Conservation (phyloP, 495 filamentous ascomycete genomes). For the Xylaria palmicola region DNA sequence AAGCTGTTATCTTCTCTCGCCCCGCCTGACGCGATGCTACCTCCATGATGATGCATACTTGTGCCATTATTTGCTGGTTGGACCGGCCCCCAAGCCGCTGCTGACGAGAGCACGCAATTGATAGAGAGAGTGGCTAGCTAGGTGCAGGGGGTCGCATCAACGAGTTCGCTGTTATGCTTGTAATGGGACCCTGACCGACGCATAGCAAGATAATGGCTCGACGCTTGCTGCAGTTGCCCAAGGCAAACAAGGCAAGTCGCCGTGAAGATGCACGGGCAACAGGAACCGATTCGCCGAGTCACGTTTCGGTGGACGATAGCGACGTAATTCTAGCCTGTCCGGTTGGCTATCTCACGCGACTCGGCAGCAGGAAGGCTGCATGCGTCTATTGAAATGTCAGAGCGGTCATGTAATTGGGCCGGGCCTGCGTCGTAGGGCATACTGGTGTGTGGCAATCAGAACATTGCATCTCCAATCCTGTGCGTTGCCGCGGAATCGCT, state of each 20-base stretch:
- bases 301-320: conserved; percentile 19
- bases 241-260: conserved; percentile 25
- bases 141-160: too few relatives aligned
- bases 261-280: conserved; percentile 9
- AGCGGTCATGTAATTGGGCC: conserved; percentile 22
- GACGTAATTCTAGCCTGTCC: conserved; percentile 6
- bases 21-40: too few relatives aligned
- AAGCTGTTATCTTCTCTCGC: too few relatives aligned
- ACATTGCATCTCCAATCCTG: not conserved
- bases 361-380: conserved; percentile 24
- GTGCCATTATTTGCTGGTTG: too few relatives aligned
- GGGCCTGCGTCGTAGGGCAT: conserved; percentile 16
- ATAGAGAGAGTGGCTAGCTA: too few relatives aligned
- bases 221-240: conserved; percentile 23
- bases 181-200: too few relatives aligned
- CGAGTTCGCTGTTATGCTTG: too few relatives aligned
- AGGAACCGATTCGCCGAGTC: not conserved
- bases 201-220: too few relatives aligned
- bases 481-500: conserved; percentile 11
- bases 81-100: not conserved
- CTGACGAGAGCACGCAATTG: too few relatives aligned
- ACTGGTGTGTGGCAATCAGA: conserved; percentile 31
- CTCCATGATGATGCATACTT: too few relatives aligned
- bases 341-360: conserved; percentile 23
- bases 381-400: conserved; percentile 25